Base-by-base conservation (phyloP, 768 basidiomycete genomes). In the Termitomyces sp. region DNA sequence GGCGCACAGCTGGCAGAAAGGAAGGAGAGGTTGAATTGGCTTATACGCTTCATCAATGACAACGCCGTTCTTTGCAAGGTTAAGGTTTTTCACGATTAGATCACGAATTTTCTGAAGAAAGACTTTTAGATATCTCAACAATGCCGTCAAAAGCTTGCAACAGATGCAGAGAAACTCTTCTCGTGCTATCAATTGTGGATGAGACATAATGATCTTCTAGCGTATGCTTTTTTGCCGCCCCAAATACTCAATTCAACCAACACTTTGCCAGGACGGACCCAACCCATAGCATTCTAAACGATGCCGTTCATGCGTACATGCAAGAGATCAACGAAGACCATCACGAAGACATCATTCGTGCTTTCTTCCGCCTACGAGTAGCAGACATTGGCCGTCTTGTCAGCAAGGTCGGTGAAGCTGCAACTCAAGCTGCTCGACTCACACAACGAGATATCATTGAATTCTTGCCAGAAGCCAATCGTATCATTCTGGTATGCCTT, bases 11-110 rank as follows among this genome's bases (percentile, higher is more conserved):
- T 98, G 60, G 79, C 78, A 5, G 84, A 83, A 41, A 81, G 91
- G 30, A 87, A 87, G 64, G 84, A 87, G 54, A 76, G 91, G 38
- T 73, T 95, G 30, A 84, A 83, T 53, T 92, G 90, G 79, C 76
- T 98, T n/a, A 90, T 96, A 62, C 79, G 78, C 26, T 96, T 94
- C 67, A 89, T 97, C 64, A 90, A 93, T 45, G 86, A 91, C 52
- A 96, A 96, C 68, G 86, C 81, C 0, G 86, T 87, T 5, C 73
- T 95, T 37, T 75, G 74, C 40, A 92, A 90, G 78, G 93, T 89
- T 55, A 19, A 59, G n/a, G 19, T 10, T 28, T 54, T 14, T 50
- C 41, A 53, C 12, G 11, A 33, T 50, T 21, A 26, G 15, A 26
- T 30, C 37, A 41, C 19, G 21, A 37, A 26, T 43, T 43, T n/a